Conservation (phyloP, 2,329 filamentous ascomycete genomes). For the Colletotrichum siamense region DNA sequence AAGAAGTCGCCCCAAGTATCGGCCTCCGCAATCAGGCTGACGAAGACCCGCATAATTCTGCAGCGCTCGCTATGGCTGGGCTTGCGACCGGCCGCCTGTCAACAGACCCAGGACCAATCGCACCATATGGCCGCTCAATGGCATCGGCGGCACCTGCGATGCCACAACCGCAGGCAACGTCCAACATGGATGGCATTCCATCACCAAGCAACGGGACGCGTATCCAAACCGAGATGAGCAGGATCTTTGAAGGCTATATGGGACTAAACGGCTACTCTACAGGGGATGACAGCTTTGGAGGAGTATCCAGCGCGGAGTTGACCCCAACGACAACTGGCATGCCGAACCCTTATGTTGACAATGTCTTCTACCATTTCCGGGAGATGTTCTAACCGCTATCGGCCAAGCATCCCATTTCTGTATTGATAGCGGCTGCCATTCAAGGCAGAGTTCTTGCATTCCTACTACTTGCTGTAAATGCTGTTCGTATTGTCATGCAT, state of each 20-base stretch:
- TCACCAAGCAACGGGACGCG: conserved; percentile 47
- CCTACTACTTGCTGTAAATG: background rate
- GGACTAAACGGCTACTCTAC: conserved; percentile 37
- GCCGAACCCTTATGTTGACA: conserved; percentile 26
- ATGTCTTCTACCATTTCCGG: conserved; percentile 40
- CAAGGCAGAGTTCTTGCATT: background rate
- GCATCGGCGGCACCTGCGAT: conserved; percentile 25
- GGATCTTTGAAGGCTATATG: conserved; percentile 47
- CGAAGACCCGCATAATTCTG: conserved; percentile 56
- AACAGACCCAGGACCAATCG: conserved; percentile 15
- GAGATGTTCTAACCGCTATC: conserved; percentile 38
- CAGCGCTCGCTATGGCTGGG: conserved; percentile 61
- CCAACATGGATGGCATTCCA: background rate
- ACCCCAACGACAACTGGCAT: conserved; percentile 23
- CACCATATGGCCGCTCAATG: conserved; percentile 33
- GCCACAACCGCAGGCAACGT: conserved; percentile 9
- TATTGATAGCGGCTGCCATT: background rate
- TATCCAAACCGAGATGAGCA: conserved; percentile 60
- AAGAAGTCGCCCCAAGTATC: conserved; percentile 73
- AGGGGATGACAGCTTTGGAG: conserved; percentile 29
- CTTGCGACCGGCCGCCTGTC: conserved; percentile 47
- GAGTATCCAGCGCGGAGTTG: conserved; percentile 26
- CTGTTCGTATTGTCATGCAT: background rate
- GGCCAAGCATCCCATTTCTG: background rate
- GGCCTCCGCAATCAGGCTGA: conserved; percentile 58